phyloP scores from a whole-genome alignment of 2,329 filamentous ascomycete species.

The Scorias spongiosa region DNA sequence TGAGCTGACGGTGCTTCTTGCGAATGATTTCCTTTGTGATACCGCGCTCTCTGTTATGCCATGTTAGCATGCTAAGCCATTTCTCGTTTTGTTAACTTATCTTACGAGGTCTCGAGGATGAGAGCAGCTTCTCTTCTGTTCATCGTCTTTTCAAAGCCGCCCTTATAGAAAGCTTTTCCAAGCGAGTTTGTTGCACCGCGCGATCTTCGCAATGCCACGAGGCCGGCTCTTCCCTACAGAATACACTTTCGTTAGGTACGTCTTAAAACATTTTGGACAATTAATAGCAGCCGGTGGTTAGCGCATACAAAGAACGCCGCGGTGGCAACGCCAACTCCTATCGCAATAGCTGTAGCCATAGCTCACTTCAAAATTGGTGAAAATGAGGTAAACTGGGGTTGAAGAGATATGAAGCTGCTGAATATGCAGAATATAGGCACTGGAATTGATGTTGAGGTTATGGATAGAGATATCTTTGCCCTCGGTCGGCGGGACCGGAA shows the following conservation, averaged over 20 bases:
- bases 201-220: slow-evolving; percentile 75
- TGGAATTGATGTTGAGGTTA: not conserved
- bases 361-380: not conserved
- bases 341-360: slow-evolving; percentile 46
- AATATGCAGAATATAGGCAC: not conserved
- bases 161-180: slow-evolving; percentile 92
- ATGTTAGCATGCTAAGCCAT: slow-evolving; percentile 3
- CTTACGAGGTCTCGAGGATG: slow-evolving; percentile 79
- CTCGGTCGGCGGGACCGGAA: not conserved
- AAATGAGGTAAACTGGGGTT: not conserved
- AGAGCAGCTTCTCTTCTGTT: slow-evolving; percentile 78
- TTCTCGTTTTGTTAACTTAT: slow-evolving; percentile 5
- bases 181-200: slow-evolving; percentile 59
- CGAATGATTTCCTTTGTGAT: slow-evolving; percentile 86
- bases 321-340: slow-evolving; percentile 46
- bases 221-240: slow-evolving; percentile 69
- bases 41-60: slow-evolving; percentile 55
- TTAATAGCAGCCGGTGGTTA: not conserved
- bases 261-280: no score
- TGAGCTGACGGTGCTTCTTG: slow-evolving; percentile 86
- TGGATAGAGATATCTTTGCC: not conserved
- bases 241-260: slow-evolving; percentile 3
- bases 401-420: not conserved
- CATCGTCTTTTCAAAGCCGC: slow-evolving; percentile 95
- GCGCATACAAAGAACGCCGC: slow-evolving; percentile 47